Conservation (phyloP, 805 yeast genomes). For the Pichia paraexigua region DNA sequence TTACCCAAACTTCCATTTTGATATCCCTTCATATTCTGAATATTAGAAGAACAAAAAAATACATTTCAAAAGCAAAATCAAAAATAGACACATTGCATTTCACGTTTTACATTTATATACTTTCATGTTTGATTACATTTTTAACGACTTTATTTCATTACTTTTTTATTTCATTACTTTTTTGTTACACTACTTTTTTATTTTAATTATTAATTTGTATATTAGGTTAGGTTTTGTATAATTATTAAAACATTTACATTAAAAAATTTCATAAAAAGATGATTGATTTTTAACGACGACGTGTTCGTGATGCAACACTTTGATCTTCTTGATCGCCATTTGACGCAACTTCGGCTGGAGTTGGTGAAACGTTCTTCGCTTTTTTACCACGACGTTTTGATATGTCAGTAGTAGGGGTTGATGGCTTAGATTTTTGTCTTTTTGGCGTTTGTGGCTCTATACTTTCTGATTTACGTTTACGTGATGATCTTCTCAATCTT, state of each 20-base stretch:
- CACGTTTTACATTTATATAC: background rate
- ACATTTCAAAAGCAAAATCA: background rate
- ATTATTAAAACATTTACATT: background rate
- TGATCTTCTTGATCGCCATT: background rate
- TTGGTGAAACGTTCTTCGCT: background rate
- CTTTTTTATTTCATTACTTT: too few species aligned
- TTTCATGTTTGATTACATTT: background rate
- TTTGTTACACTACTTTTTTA: too few species aligned
- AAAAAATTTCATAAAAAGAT: too few species aligned
- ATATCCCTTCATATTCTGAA: conserved; percentile 47
- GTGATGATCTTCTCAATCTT: background rate
- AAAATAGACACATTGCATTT: background rate
- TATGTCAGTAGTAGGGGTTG: background rate
- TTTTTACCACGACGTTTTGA: conserved; percentile 10
- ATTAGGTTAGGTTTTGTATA: background rate
- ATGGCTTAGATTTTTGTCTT: background rate
- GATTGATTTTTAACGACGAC: background rate
- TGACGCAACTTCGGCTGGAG: background rate
- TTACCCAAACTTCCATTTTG: conserved; percentile 73
- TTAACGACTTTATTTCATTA: background rate
- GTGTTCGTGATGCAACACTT: background rate
- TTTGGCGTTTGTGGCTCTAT: background rate
- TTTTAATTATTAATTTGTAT: background rate
- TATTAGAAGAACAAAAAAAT: background rate
- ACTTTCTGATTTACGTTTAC: background rate